Evolutionary conservation across 2,329 filamentous ascomycete genomes (phyloP), one percentile per base, ranked within the genome.

Genomic region (Raffaelea ambrosiae): DNA sequence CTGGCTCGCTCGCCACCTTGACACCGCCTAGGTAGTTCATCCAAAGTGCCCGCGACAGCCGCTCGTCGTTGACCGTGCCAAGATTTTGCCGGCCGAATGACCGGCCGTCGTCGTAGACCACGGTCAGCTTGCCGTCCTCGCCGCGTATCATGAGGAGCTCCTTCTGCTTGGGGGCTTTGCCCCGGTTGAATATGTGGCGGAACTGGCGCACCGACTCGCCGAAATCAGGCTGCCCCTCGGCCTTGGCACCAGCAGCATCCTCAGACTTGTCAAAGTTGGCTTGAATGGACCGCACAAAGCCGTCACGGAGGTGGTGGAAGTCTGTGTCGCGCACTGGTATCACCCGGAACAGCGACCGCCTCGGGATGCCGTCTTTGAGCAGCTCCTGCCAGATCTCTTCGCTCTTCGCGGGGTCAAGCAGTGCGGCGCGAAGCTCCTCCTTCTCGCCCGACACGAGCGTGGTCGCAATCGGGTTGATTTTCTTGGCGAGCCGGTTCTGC

Each of bases 291-390:
- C 89, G 79, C 50, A 96, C 87, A 70, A 90, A 94, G 1, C 87
- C 93, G 61, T 98, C 93, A 38, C 91, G 80, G 53, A 98, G 66
- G 64, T 98, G 93, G 55, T 84, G 81, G 66, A 96, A 97, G 65
- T 97, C 90, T 18, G 93, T 98, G 65, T 94, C 89, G 35, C 88
- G 77, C n/a, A 88, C 89, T 0, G 93, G 93, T 3, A 91, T 82
- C 53, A 98, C 84, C 41, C 91, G 79, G 67, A 95, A 82, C 0
- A 83, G 78, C 22, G 83, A 91, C 47, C 88, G 73, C 26, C 60
- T 74, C n/a, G 91, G 79, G 0, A 80, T 76, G 3, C 79, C 73
- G 0, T 82, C 71, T 49, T 72, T 71, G 22, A 97, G 67, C 3
- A 95, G 71, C 14, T 75, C 69, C 40, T 81, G 74, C 89, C 90